Evolutionary conservation across 805 yeast species (phyloP), one percentile per base, ranked within the genome.

Genomic region (Pichia ethanolica): DNA sequence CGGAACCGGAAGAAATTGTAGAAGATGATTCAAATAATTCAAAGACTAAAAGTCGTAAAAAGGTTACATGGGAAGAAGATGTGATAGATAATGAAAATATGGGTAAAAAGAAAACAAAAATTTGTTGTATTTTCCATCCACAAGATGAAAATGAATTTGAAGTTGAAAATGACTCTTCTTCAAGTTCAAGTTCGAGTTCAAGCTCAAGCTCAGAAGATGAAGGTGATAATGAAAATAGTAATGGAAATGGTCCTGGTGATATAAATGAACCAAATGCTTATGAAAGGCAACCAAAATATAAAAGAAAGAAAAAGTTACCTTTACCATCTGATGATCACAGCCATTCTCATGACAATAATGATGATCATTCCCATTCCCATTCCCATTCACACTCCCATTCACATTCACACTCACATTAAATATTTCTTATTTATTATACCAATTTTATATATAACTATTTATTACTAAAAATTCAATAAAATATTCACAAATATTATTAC

Each of bases 41-140:
- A 5, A 41, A 46, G 12, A 36, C 20, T 13, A 51, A 53, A 39
- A 26, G 52, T 7, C 68, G 74, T 46, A 73, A 81, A 11, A 73
- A 77, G 39, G 97, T 91, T 0, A 73, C 81, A 46, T 91, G 97
- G 97, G 73, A 82, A 7, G 86, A 84, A 36, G 95, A 83, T 42
- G 90, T 88, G 4, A 74, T 93, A 5, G 98, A 91, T 64, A 91
- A 91, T 64, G 99, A 91, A 67, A 68, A 86, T 61, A 72, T 93
- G 86, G 78, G 84, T 61, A 87, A 80, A 70, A 93, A 93, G 71
- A 89, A 89, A 63, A 79, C 96, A 11, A 91, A 91, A 68, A 72
- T 86, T n/a, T 87, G 95, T 59, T 86, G 95, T 56, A 86, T 87
- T 9, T 86, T 80, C 71, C 85, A 90, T 71, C 93, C 97, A 49